Percentiles rank a stretch among this genome's conserved stretches.
phyloP scores from a whole-genome alignment of 164 flowering plant genomes.

The Protea cynaroides region DNA sequence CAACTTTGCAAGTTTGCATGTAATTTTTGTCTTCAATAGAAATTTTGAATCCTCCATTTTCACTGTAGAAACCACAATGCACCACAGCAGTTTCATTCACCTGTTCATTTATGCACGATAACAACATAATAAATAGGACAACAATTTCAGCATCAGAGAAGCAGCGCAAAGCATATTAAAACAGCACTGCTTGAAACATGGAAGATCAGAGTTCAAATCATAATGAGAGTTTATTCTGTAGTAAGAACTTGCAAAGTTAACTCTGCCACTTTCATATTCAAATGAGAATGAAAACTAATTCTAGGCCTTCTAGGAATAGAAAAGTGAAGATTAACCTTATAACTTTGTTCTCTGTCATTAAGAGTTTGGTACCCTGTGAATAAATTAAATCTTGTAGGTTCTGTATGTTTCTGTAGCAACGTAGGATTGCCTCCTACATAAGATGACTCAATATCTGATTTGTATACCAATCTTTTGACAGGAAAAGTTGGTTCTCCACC shows the following conservation, averaged over 20 bases:
- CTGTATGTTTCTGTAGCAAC: slow-evolving; percentile 22
- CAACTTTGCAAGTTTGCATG: slow-evolving; percentile 69
- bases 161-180: slow-evolving; percentile 5
- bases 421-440: slow-evolving; percentile 21
- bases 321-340: slow-evolving; percentile 47
- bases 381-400: slow-evolving; percentile 55
- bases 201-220: background rate
- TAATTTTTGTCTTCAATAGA: slow-evolving; percentile 67
- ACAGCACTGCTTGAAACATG: background rate
- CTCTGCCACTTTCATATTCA: background rate
- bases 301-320: background rate
- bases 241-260: background rate
- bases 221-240: background rate
- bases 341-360: slow-evolving; percentile 65
- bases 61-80: slow-evolving; percentile 94
- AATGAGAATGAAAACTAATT: background rate
- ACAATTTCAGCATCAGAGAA: background rate
- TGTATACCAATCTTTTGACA: slow-evolving; percentile 49
- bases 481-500: slow-evolving; percentile 24
- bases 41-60: slow-evolving; percentile 76
- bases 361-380: slow-evolving; percentile 82
- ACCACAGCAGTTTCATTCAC: slow-evolving; percentile 53
- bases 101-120: slow-evolving; percentile 32
- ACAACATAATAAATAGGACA: slow-evolving; percentile 8
- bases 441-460: slow-evolving; percentile 33